These are phyloP conservation scores for Botrytis cinerea DNA, from an alignment of 2,329 filamentous ascomycete genomes.

Conservation along the genomic window DNA sequence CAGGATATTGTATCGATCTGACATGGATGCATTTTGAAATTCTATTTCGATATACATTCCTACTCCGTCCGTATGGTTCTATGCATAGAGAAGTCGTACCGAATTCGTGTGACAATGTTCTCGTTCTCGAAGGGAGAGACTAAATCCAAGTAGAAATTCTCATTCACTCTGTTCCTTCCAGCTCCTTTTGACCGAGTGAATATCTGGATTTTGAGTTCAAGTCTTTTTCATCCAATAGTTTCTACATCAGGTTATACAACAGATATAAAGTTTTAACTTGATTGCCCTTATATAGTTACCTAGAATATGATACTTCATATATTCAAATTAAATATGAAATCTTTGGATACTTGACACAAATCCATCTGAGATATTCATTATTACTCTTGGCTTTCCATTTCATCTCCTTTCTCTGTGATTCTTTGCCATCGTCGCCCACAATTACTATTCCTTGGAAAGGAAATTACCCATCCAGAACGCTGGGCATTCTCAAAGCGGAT, in stretches of 20 bases:
- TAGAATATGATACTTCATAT: background rate
- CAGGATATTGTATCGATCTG: background rate
- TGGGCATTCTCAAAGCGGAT: background rate
- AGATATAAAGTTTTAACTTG: background rate
- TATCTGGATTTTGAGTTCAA: background rate
- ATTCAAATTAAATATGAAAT: background rate
- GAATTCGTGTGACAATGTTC: background rate
- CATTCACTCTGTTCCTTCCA: background rate
- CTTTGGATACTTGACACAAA: too few relatives aligned
- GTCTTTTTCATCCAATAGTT: background rate
- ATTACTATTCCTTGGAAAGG: background rate
- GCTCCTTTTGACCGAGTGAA: background rate
- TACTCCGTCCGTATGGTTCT: too few relatives aligned
- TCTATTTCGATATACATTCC: background rate
- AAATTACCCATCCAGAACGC: background rate
- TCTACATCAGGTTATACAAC: background rate
- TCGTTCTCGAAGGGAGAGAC: background rate
- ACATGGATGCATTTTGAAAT: background rate
- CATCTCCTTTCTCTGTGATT: background rate
- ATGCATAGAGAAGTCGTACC: background rate
- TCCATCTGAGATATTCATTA: background rate
- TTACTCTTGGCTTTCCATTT: background rate
- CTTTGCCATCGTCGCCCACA: constrained; percentile 1
- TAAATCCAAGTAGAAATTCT: background rate
- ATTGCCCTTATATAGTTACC: background rate